phyloP scores from a whole-genome alignment of 2,329 filamentous ascomycete species.

The Incumbomyces delicatus region DNA sequence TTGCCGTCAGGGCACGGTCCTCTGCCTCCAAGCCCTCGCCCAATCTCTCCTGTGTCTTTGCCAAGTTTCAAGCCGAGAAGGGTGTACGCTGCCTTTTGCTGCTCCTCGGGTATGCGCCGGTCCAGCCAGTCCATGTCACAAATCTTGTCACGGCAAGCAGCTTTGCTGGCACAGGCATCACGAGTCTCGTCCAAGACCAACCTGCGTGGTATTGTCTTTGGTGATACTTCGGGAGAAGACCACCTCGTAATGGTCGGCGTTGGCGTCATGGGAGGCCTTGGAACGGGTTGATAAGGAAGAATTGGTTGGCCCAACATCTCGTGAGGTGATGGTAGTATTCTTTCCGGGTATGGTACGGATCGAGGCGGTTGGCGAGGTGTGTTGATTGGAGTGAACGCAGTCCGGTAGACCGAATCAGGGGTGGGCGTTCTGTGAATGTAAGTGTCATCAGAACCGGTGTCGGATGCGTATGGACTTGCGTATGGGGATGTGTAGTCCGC shows the following conservation, averaged over 20 bases:
- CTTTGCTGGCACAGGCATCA: neutral
- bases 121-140: neutral
- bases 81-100: slow-evolving; percentile 6
- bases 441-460: slow-evolving; percentile 29
- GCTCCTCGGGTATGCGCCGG: neutral
- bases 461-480: slow-evolving; percentile 33
- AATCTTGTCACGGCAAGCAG: neutral
- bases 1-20: slow-evolving; percentile 1
- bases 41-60: slow-evolving; percentile 8
- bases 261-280: neutral
- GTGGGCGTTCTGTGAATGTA: slow-evolving; percentile 29
- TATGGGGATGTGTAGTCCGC: slow-evolving; percentile 21
- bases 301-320: neutral
- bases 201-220: slow-evolving; percentile 2
- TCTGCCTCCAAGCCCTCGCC: slow-evolving; percentile 9
- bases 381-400: slow-evolving; percentile 35
- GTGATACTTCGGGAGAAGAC: slow-evolving; percentile 4
- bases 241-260: neutral
- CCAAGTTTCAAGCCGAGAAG: slow-evolving; percentile 6
- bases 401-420: slow-evolving; percentile 30
- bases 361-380: slow-evolving; percentile 24
- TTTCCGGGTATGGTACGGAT: slow-evolving; percentile 13
- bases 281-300: neutral
- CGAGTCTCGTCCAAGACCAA: neutral
- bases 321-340: slow-evolving; percentile 1